phyloP scores from a whole-genome alignment of 306 rosid genomes.

The Canavalia ensiformis region DNA sequence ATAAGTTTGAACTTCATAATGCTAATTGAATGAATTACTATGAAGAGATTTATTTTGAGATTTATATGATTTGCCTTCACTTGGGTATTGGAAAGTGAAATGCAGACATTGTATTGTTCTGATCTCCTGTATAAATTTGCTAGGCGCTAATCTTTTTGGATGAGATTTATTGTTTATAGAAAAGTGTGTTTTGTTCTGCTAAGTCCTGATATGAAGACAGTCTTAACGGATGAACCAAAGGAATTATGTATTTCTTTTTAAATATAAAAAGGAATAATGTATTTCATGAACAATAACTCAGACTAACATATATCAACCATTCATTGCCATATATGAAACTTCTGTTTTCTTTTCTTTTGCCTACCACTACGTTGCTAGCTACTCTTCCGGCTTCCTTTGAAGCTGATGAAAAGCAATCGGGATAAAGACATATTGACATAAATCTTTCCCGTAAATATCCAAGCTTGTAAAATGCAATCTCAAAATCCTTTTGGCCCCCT shows the following conservation, averaged over 20 bases:
- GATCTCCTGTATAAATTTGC: constrained; percentile 4
- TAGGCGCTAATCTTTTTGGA: not conserved
- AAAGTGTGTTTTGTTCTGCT: not conserved
- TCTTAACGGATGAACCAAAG: not conserved
- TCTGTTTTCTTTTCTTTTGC: not conserved
- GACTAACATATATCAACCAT: not conserved
- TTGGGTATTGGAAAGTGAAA: constrained; percentile 35
- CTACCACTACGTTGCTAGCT: not conserved
- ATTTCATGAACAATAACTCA: constrained; percentile 9
- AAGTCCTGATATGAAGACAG: not conserved
- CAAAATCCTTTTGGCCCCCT: not conserved
- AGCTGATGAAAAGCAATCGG: not conserved
- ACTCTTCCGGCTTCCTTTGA: constrained; percentile 16
- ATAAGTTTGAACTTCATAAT: constrained; percentile 27
- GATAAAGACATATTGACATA: not conserved
- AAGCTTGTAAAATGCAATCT: constrained; percentile 5
- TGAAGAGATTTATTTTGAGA: constrained; percentile 30
- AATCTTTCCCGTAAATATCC: not conserved
- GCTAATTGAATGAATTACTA: constrained; percentile 28
- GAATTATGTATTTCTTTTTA: not conserved
- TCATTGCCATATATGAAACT: not conserved
- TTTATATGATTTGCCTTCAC: constrained; percentile 1
- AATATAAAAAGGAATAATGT: not conserved
- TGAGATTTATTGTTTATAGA: not conserved
- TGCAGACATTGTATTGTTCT: not conserved